Evolutionary conservation across 2,329 filamentous ascomycete species (phyloP), one percentile per base, ranked within the genome.

Genomic region (Colletotrichum karsti): DNA sequence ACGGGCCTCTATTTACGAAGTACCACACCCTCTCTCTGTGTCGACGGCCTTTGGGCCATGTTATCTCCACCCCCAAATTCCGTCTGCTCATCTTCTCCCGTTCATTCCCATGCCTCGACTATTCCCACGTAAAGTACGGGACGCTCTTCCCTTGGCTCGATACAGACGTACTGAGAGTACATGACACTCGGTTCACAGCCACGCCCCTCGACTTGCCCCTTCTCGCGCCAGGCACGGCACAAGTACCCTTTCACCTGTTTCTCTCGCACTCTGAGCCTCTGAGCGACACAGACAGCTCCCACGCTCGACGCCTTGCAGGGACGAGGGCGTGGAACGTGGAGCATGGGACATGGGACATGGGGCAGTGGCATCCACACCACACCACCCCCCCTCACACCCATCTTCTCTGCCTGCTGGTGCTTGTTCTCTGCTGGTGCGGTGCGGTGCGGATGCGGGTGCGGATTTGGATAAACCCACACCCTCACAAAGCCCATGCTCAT

Each of bases 261-360:
- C 28, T 37, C 41, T 60, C 42, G 30, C 30, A 22, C 50, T 54
- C 22, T 60, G 51, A 46, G 51, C 48, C 50, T 54, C 22, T 60
- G 51, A 46, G 51, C 48, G 48, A 39, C 63, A 20, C 30, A 37
- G n/a, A 28, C 55, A 53, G 48, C 44, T 56, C 35, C 53, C 18
- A 55, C 15, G 50, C 33, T 63, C n/a, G n/a, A 67, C 42, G 51
- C 42, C 63, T 42, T 63, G 50, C 63, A 33, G 42, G 46, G 55
- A 60, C 55, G 59, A 33, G 62, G 44, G 44, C 55, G 8, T 37
- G 51, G 37, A 20, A 18, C n/a, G 33, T 24, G 55, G 62, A 33
- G 37, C 55, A 13, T 35, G 50, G 35, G n/a, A 33, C 15, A 42
- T 22, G 54, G 28, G 28, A 5, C 28, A 59, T 44, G 58, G 24